These are phyloP conservation scores for Brettanomyces naardenensis DNA, from an alignment of 805 yeast species.

Conservation along the genomic window DNA sequence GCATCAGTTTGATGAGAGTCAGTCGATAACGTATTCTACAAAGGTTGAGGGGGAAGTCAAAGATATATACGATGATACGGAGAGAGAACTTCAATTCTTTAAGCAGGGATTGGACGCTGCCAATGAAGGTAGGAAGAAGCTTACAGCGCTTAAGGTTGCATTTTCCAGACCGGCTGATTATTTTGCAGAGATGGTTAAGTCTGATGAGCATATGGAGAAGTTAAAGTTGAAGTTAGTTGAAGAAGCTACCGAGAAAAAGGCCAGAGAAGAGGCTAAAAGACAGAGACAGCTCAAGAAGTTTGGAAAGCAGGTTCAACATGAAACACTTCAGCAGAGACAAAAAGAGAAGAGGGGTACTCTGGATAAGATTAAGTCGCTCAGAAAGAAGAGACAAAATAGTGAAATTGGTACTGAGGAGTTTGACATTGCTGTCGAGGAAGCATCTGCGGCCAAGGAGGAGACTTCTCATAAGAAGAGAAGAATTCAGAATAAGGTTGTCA, in stretches of 20 bases:
- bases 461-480: slow-evolving; percentile 44
- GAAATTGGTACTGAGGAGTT: slow-evolving; percentile 71
- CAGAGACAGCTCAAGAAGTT: slow-evolving; percentile 94
- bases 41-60: slow-evolving; percentile 60
- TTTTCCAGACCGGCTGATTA: slow-evolving; percentile 91
- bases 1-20: slow-evolving; percentile 77
- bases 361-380: slow-evolving; percentile 84
- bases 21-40: slow-evolving; percentile 54
- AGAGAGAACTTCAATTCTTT: slow-evolving; percentile 91
- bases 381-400: slow-evolving; percentile 75
- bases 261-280: slow-evolving; percentile 86
- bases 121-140: slow-evolving; percentile 55
- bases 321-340: slow-evolving; percentile 87
- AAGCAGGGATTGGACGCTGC: slow-evolving; percentile 90
- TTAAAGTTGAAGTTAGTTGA: slow-evolving; percentile 71
- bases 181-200: slow-evolving; percentile 97
- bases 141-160: slow-evolving; percentile 67
- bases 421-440: slow-evolving; percentile 89
- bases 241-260: slow-evolving; percentile 76
- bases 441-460: slow-evolving; percentile 39
- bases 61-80: slow-evolving; percentile 92
- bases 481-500: slow-evolving; percentile 25
- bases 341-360: slow-evolving; percentile 86
- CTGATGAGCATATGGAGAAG: slow-evolving; percentile 97
- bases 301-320: slow-evolving; percentile 95